These are phyloP conservation scores for Antrodiella citrinella DNA, from an alignment of 768 basidiomycete species.

Conservation along the genomic window DNA sequence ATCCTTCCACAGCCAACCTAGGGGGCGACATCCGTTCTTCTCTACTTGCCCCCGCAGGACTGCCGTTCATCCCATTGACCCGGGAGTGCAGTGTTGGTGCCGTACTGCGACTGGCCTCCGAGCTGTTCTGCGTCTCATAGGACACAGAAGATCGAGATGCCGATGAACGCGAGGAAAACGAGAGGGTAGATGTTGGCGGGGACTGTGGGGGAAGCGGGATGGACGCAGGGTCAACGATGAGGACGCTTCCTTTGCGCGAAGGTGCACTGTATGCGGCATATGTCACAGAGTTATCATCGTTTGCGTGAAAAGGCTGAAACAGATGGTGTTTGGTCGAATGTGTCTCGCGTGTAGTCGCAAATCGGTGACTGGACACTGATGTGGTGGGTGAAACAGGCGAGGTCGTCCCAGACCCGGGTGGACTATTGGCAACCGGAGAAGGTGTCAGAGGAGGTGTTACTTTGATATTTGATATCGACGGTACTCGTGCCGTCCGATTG, in stretches of 20 bases:
- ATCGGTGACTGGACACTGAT: constrained; percentile 8
- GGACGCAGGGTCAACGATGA: constrained; percentile 39
- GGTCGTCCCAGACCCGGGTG: constrained; percentile 11
- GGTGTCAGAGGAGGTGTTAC: constrained; percentile 17
- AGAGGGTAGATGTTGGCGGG: constrained; percentile 62
- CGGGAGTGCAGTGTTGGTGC: constrained; percentile 36
- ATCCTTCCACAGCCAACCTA: constrained; percentile 13
- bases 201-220: constrained; percentile 64
- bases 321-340: constrained; percentile 12
- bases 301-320: constrained; percentile 13
- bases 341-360: constrained; percentile 17
- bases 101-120: constrained; percentile 29
- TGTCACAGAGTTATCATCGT: constrained; percentile 19
- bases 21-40: constrained; percentile 20
- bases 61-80: constrained; percentile 19
- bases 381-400: constrained; percentile 8
- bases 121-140: constrained; percentile 18
- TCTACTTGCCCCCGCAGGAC: constrained; percentile 6
- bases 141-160: constrained; percentile 46
- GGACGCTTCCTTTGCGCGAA: constrained; percentile 1
- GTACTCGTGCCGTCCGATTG: constrained; percentile 22
- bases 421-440: constrained; percentile 7
- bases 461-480: constrained; percentile 24
- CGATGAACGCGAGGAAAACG: constrained; percentile 74
- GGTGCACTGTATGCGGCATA: constrained; percentile 12